A percentile compares a stretch with the other conserved stretches of the same genome.
phyloP scores from a whole-genome alignment of 2,329 filamentous ascomycete genomes.

The Ceratocystis papillata region DNA sequence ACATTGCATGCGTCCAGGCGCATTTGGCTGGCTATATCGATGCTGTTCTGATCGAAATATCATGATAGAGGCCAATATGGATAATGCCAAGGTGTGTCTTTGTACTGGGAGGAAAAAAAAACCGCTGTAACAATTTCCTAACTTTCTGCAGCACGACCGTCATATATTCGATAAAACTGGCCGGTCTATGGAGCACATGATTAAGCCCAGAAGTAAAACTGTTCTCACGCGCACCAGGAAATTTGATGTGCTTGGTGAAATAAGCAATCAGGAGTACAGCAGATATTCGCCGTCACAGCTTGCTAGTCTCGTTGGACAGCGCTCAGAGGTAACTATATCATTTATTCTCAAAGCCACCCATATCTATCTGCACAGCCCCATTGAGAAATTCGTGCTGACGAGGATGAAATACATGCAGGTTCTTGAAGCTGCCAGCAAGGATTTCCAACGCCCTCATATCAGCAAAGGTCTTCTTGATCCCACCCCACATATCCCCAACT shows the following conservation, averaged over 20 bases:
- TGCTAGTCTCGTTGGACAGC: slow-evolving; percentile 39
- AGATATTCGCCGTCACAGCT: slow-evolving; percentile 41
- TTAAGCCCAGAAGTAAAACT: slow-evolving; percentile 34
- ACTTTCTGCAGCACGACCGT: slow-evolving; percentile 25
- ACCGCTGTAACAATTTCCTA: slow-evolving; percentile 12
- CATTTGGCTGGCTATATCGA: slow-evolving; percentile 61
- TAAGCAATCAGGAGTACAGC: slow-evolving; percentile 34
- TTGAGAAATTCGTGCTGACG: slow-evolving; percentile 27
- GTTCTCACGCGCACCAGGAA: slow-evolving; percentile 36
- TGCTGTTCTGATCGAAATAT: slow-evolving; percentile 55
- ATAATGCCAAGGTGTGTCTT: slow-evolving; percentile 27
- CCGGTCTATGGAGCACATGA: slow-evolving; percentile 29
- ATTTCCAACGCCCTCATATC: slow-evolving; percentile 25
- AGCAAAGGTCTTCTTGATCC: slow-evolving; percentile 23
- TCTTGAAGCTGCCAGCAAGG: slow-evolving; percentile 26
- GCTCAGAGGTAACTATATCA: slow-evolving; percentile 36
- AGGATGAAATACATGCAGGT: slow-evolving; percentile 26
- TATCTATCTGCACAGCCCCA: neutral
- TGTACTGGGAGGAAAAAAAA: slow-evolving; percentile 11
- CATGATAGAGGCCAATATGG: slow-evolving; percentile 30
- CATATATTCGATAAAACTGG: slow-evolving; percentile 33
- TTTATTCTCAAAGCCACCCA: neutral
- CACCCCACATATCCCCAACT: slow-evolving; percentile 27
- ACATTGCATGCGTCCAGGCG: slow-evolving; percentile 43
- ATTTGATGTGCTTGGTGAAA: slow-evolving; percentile 38